A percentile compares a stretch with the other conserved stretches of the same genome.
These are phyloP conservation scores for Cubamyces sp. DNA, from an alignment of 768 basidiomycete species.

Conservation along the genomic window DNA sequence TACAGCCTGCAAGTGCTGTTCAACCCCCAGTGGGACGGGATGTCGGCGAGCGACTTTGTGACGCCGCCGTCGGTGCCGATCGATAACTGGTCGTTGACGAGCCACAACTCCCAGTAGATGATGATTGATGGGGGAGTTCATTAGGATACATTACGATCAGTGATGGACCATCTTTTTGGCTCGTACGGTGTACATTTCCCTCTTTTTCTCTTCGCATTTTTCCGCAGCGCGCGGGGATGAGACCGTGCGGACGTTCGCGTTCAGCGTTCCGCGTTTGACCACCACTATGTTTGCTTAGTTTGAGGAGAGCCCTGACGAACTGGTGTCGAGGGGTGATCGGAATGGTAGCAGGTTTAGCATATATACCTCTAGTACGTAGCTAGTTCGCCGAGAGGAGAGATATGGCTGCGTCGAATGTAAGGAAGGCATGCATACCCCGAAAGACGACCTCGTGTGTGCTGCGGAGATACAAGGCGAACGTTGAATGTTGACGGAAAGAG, in stretches of 20 bases:
- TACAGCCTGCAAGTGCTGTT: slow-evolving; percentile 86
- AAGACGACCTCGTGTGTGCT: not conserved
- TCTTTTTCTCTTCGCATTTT: not conserved
- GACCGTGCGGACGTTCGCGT: too few species aligned
- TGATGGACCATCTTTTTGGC: slow-evolving; percentile 17
- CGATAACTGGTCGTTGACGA: slow-evolving; percentile 75
- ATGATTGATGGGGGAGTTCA: not conserved
- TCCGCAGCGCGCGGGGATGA: not conserved
- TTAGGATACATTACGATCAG: slow-evolving; percentile 7
- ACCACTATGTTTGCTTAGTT: not conserved
- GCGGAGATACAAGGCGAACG: not conserved
- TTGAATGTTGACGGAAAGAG: not conserved
- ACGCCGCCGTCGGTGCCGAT: slow-evolving; percentile 75
- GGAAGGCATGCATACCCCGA: not conserved
- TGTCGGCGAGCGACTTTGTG: slow-evolving; percentile 61
- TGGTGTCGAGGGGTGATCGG: not conserved
- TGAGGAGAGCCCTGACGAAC: not conserved
- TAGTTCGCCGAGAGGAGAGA: not conserved
- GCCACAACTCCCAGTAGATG: slow-evolving; percentile 57
- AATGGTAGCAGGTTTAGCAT: too few species aligned
- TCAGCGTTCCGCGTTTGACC: too few species aligned
- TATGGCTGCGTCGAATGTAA: not conserved
- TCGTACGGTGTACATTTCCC: slow-evolving; percentile 18
- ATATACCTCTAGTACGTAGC: not conserved
- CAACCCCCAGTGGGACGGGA: slow-evolving; percentile 89